Evolutionary conservation across 257 asterid genomes (phyloP).

Genomic region (Phtheirospermum japonicum): DNA sequence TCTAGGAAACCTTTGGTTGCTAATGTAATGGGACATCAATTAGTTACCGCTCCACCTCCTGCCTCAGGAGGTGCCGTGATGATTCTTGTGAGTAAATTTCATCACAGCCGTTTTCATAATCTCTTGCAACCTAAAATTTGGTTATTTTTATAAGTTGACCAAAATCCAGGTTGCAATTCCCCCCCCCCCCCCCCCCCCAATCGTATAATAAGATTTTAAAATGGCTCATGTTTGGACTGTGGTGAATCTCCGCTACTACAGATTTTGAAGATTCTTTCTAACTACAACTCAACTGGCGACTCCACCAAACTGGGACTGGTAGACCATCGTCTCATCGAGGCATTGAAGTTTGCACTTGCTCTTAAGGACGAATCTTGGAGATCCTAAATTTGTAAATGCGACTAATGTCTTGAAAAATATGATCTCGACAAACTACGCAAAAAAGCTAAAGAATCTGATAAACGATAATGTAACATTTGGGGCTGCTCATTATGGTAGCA

Average conservation of each 20-base stretch:
- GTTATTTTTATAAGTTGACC: too few relatives aligned
- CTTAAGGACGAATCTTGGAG: conserved; percentile 45
- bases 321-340: conserved; percentile 42
- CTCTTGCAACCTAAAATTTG: background rate
- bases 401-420: conserved; percentile 25
- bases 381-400: conserved; percentile 41
- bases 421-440: conserved; percentile 40
- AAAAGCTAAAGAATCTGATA: conserved; percentile 35
- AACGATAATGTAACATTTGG: conserved; percentile 45
- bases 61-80: conserved; percentile 48
- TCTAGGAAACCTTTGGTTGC: conserved; percentile 37
- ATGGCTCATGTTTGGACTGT: background rate
- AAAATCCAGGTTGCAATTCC: too few relatives aligned
- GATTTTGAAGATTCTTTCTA: conserved; percentile 22
- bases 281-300: conserved; percentile 28
- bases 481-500: conserved; percentile 46
- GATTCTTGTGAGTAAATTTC: conserved; percentile 36
- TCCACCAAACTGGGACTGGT: conserved; percentile 21
- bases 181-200: too few relatives aligned
- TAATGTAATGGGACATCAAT: conserved; percentile 30
- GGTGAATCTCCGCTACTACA: background rate
- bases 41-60: conserved; percentile 52
- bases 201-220: background rate
- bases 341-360: conserved; percentile 49
- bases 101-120: too few relatives aligned